These are phyloP conservation scores for Trypanosoma cruzi DNA, from an alignment of 208 protist genomes.

Conservation along the genomic window DNA sequence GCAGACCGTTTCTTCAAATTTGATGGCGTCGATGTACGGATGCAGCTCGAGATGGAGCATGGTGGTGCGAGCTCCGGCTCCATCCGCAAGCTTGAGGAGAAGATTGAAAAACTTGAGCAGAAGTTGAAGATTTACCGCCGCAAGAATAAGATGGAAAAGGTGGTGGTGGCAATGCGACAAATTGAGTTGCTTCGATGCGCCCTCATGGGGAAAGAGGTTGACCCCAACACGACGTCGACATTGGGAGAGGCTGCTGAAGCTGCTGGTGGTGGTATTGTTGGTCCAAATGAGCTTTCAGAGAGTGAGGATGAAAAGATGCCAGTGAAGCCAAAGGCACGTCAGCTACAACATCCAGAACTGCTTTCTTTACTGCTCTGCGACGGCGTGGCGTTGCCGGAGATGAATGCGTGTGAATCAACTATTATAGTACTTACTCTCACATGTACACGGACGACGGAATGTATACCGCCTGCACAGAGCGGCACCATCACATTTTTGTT, in stretches of 20 bases:
- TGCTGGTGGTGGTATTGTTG: not conserved
- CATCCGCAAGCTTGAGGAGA: conserved; percentile 79
- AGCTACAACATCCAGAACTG: conserved; percentile 48
- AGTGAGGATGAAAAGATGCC: conserved; percentile 63
- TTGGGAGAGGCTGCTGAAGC: not conserved
- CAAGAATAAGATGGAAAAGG: conserved; percentile 89
- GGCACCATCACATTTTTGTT: conserved; percentile 81
- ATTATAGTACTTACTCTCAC: conserved; percentile 60
- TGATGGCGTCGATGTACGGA: conserved; percentile 66
- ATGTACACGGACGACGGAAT: conserved; percentile 46
- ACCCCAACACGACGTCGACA: conserved; percentile 27
- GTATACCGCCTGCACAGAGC: conserved; percentile 58
- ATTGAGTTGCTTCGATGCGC: conserved; percentile 62
- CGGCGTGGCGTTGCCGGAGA: conserved; percentile 72
- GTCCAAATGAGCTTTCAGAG: conserved; percentile 59
- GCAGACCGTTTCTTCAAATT: conserved; percentile 52
- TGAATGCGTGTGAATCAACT: conserved; percentile 75
- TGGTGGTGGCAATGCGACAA: conserved; percentile 52
- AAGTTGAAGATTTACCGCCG: conserved; percentile 88
- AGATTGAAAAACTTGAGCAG: conserved; percentile 91
- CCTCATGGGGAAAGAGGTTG: conserved; percentile 72
- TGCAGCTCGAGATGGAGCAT: conserved; percentile 77
- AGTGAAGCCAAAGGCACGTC: conserved; percentile 29
- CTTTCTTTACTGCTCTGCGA: conserved; percentile 56
- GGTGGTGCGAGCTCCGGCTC: conserved; percentile 57